phyloP scores from a whole-genome alignment of 1,139 yeast species.

The Kurtzmaniella quercitrusa region DNA sequence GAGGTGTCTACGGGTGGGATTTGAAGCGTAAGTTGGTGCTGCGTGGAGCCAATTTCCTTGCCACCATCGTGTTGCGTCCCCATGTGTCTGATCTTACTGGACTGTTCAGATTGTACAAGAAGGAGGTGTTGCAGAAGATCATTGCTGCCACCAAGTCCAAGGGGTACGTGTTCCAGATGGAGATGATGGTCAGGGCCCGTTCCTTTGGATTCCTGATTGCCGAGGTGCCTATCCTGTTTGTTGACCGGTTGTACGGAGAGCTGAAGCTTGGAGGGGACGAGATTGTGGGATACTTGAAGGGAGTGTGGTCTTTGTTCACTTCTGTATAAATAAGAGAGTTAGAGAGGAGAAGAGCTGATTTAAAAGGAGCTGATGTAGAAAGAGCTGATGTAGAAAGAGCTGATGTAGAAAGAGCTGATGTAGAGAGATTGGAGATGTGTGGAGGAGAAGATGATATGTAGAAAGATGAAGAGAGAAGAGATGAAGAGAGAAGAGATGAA shows the following conservation, averaged over 20 bases:
- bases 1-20: conserved; percentile 87
- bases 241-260: conserved; percentile 78
- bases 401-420: no score
- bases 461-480: no score
- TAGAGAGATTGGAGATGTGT: no score
- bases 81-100: conserved; percentile 76
- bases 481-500: no score
- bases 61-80: conserved; percentile 69
- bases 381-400: no score
- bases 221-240: conserved; percentile 77
- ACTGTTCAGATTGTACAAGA: conserved; percentile 72
- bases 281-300: conserved; percentile 72
- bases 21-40: conserved; percentile 75
- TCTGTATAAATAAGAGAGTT: conserved; percentile 39
- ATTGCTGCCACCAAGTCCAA: conserved; percentile 69
- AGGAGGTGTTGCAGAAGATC: conserved; percentile 61
- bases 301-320: conserved; percentile 67
- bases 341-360: neutral
- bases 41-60: conserved; percentile 78
- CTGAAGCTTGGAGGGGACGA: conserved; percentile 80
- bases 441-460: no score
- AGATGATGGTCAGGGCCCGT: conserved; percentile 83
- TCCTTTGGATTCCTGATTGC: conserved; percentile 67
- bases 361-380: no score
- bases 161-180: conserved; percentile 88